phyloP scores from a whole-genome alignment of 2,329 filamentous ascomycete genomes.

The Blumeria hordei region DNA sequence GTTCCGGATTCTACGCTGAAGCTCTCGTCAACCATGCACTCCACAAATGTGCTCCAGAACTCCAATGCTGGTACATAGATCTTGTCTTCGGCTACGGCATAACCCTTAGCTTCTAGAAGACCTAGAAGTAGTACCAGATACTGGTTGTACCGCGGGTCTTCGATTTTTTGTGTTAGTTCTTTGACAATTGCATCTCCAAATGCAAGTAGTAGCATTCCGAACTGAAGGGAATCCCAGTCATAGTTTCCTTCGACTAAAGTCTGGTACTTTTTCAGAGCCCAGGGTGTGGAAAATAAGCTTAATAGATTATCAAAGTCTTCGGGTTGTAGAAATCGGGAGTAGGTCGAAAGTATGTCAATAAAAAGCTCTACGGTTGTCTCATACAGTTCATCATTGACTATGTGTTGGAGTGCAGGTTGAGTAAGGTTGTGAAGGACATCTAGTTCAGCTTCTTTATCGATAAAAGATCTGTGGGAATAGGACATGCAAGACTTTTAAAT shows the following conservation, averaged over 20 bases:
- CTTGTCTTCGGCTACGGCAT: constrained; percentile 46
- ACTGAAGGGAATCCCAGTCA: constrained; percentile 38
- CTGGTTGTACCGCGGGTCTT: constrained; percentile 22
- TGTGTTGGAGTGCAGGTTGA: constrained; percentile 31
- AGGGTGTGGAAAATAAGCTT: constrained; percentile 32
- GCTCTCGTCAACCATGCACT: constrained; percentile 36
- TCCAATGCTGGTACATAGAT: constrained; percentile 50
- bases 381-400: constrained; percentile 33
- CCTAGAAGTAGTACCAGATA: constrained; percentile 36
- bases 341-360: constrained; percentile 39
- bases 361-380: constrained; percentile 37
- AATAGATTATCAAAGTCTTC: constrained; percentile 33
- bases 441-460: constrained; percentile 30
- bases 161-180: constrained; percentile 28
- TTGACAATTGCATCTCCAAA: constrained; percentile 43
- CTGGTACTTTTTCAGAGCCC: constrained; percentile 31
- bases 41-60: constrained; percentile 60
- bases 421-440: constrained; percentile 34
- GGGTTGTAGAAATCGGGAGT: constrained; percentile 33
- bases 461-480: constrained; percentile 42
- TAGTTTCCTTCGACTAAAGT: constrained; percentile 32
- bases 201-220: constrained; percentile 40
- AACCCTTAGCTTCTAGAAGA: constrained; percentile 39
- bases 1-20: constrained; percentile 19
- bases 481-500: constrained; percentile 40